These are phyloP conservation scores for Penicillium sp. DNA, from an alignment of 2,329 filamentous ascomycete genomes.

Conservation along the genomic window DNA sequence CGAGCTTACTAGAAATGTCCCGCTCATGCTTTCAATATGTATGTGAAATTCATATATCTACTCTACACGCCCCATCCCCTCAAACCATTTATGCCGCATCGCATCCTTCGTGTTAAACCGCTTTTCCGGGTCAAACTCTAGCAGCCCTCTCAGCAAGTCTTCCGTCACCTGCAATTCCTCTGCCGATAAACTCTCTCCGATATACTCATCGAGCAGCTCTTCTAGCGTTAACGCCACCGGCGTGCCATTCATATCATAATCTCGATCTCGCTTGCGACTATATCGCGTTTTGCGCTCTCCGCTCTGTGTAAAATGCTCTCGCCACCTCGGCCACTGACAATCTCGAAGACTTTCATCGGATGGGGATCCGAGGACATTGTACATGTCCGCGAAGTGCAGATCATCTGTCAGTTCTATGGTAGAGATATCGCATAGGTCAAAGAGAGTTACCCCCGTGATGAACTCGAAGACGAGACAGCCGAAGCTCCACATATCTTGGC, in stretches of 20 bases:
- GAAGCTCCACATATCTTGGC: conserved; percentile 17
- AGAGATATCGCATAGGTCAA: conserved; percentile 7
- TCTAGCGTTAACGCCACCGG: background rate
- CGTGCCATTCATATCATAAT: background rate
- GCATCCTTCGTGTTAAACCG: conserved; percentile 4
- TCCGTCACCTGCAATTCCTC: background rate
- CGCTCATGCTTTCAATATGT: no score
- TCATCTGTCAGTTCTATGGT: background rate
- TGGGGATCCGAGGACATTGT: conserved; percentile 9
- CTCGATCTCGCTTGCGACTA: background rate
- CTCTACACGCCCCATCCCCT: background rate
- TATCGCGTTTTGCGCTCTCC: background rate
- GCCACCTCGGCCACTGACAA: conserved; percentile 7
- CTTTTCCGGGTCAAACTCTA: conserved; percentile 1
- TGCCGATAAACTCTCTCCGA: background rate
- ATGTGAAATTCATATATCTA: no score
- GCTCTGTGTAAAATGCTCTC: background rate
- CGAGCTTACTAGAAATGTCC: no score
- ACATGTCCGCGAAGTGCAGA: conserved; percentile 14
- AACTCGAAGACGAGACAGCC: conserved; percentile 14
- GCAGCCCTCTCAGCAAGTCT: background rate
- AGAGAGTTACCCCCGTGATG: conserved; percentile 4
- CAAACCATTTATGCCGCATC: conserved; percentile 1
- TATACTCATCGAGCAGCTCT: background rate
- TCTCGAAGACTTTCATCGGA: background rate